These are phyloP conservation scores for Monascus purpureus DNA, from an alignment of 495 filamentous ascomycete genomes.

Conservation along the genomic window DNA sequence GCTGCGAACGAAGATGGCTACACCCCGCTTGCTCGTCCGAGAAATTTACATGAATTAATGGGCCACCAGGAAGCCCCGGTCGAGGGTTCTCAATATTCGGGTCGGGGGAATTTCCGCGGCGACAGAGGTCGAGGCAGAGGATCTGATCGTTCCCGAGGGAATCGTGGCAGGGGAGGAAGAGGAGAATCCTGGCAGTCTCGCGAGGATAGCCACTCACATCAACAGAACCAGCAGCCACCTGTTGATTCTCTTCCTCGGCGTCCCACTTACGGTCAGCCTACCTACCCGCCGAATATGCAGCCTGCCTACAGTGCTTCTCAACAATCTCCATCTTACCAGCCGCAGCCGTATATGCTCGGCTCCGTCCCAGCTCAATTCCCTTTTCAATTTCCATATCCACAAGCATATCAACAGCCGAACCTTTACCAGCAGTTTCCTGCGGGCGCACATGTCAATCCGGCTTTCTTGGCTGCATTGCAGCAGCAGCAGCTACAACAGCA, in stretches of 20 bases:
- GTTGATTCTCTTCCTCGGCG: slow-evolving; percentile 12
- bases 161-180: slow-evolving; percentile 33
- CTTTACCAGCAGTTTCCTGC: slow-evolving; percentile 23
- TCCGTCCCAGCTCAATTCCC: slow-evolving; percentile 19
- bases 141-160: slow-evolving; percentile 32
- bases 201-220: slow-evolving; percentile 22
- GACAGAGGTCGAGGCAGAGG: slow-evolving; percentile 27
- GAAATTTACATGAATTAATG: slow-evolving; percentile 42
- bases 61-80: slow-evolving; percentile 30
- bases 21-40: slow-evolving; percentile 52
- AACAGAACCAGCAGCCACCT: slow-evolving; percentile 10
- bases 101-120: slow-evolving; percentile 19
- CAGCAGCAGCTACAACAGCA: slow-evolving; percentile 29
- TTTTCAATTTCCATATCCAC: slow-evolving; percentile 27
- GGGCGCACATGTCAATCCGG: slow-evolving; percentile 53
- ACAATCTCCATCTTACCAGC: slow-evolving; percentile 19
- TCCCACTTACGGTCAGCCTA: slow-evolving; percentile 11
- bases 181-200: slow-evolving; percentile 33
- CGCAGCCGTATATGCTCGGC: slow-evolving; percentile 17
- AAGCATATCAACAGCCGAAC: slow-evolving; percentile 19
- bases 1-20: slow-evolving; percentile 40
- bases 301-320: slow-evolving; percentile 16
- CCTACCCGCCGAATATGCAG: slow-evolving; percentile 13
- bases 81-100: slow-evolving; percentile 20
- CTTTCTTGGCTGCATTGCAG: slow-evolving; percentile 41